A percentile compares a stretch with the other conserved stretches of the same genome.
These are phyloP conservation scores for Xylaria castorea DNA, from an alignment of 495 filamentous ascomycete genomes.

Conservation along the genomic window DNA sequence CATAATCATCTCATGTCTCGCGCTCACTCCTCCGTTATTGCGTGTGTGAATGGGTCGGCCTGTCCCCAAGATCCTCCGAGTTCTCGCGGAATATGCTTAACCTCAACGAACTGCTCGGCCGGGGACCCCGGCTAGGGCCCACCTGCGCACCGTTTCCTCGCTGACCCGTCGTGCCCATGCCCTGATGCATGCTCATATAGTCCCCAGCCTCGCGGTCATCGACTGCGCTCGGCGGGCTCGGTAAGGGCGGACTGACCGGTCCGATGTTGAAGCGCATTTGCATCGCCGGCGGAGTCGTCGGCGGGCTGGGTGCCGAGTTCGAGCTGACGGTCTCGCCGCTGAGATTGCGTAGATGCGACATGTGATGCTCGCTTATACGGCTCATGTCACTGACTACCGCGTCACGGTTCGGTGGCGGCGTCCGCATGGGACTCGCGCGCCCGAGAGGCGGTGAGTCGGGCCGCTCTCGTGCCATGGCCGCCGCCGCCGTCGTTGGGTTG, in stretches of 20 bases:
- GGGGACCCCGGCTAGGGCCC: background rate
- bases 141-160: background rate
- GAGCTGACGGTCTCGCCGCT: constrained; percentile 54
- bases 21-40: constrained; percentile 1
- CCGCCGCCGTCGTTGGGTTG: background rate
- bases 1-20: background rate
- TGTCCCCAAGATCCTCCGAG: constrained; percentile 40
- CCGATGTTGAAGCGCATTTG: constrained; percentile 24
- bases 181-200: constrained; percentile 36
- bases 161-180: background rate
- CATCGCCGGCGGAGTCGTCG: constrained; percentile 24
- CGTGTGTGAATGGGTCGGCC: background rate
- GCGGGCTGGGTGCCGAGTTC: constrained; percentile 23
- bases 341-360: constrained; percentile 53
- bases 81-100: constrained; percentile 49
- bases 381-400: constrained; percentile 50
- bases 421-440: constrained; percentile 19
- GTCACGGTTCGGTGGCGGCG: constrained; percentile 17
- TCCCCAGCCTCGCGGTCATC: constrained; percentile 29
- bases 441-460: constrained; percentile 45
- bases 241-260: constrained; percentile 22
- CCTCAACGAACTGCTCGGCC: constrained; percentile 35
- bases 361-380: constrained; percentile 49
- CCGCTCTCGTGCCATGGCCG: constrained; percentile 16
- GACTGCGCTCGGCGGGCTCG: constrained; percentile 38